Evolutionary conservation across 129 eudicot genomes (phyloP).

Genomic region (Flaveria sonorensis): DNA sequence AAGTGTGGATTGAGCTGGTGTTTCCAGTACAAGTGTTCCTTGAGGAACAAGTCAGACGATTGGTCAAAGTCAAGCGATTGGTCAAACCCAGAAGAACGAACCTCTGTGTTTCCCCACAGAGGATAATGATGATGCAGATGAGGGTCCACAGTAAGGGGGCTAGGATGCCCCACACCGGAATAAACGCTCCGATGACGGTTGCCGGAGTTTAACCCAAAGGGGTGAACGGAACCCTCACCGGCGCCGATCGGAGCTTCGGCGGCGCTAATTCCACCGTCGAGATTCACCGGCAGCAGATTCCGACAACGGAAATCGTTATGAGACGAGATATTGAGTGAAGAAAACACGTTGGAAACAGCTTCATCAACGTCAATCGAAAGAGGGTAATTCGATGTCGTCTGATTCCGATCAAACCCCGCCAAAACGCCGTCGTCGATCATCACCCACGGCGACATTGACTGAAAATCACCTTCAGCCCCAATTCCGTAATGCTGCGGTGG

Average conservation of each 20-base stretch:
- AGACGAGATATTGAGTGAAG: conserved; percentile 28
- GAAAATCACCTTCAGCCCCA: conserved; percentile 4
- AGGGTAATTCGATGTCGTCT: not conserved
- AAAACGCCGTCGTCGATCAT: not conserved
- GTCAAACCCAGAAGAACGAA: conserved; percentile 36
- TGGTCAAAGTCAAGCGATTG: conserved; percentile 34
- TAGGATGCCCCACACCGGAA: conserved; percentile 41
- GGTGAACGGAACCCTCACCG: conserved; percentile 34
- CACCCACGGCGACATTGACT: conserved; percentile 20
- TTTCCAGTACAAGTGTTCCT: conserved; percentile 37
- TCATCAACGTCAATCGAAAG: conserved; percentile 29
- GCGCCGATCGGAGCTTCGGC: conserved; percentile 18
- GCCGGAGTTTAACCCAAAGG: not conserved
- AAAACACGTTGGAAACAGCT: conserved; percentile 23
- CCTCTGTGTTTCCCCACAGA: conserved; percentile 29
- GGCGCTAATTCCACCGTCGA: conserved; percentile 17
- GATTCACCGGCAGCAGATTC: not conserved
- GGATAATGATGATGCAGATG: conserved; percentile 9
- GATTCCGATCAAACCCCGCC: conserved; percentile 24
- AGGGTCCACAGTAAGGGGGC: conserved; percentile 45
- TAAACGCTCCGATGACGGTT: conserved; percentile 15
- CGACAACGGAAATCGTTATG: not conserved
- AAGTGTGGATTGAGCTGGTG: conserved; percentile 13
- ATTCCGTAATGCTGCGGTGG: conserved; percentile 14
- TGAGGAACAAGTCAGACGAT: conserved; percentile 50